Evolutionary conservation across 2,329 filamentous ascomycete species (phyloP).

Genomic region (Paraphoma chrysanthemicola): DNA sequence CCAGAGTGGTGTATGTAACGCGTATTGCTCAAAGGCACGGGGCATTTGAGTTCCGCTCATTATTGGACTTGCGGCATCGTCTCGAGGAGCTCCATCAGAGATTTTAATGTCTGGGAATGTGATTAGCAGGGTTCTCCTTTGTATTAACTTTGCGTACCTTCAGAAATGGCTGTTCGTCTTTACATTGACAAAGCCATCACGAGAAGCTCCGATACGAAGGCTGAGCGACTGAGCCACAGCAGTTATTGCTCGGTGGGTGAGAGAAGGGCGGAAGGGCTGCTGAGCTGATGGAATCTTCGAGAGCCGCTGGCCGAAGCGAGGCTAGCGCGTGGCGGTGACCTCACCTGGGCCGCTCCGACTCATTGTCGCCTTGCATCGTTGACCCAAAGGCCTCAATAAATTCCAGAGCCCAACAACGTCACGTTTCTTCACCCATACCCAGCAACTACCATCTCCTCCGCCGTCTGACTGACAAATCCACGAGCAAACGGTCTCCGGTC

Average conservation of each 20-base stretch:
- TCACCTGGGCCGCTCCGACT: conserved; percentile 23
- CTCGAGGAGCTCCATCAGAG: too few species aligned
- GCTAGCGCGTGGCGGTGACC: conserved; percentile 28
- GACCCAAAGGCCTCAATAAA: conserved; percentile 14
- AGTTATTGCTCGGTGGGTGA: conserved; percentile 4
- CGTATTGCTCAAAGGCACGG: too few species aligned
- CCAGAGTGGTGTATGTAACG: too few species aligned
- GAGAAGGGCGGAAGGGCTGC: conserved; percentile 26
- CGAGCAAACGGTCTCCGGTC: conserved; percentile 7
- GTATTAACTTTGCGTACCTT: too few species aligned
- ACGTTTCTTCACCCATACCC: conserved; percentile 5
- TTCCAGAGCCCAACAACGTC: conserved; percentile 11
- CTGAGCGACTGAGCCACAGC: conserved; percentile 6
- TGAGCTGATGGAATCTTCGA: conserved; percentile 23
- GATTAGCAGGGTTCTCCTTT: too few species aligned
- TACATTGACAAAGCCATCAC: not conserved
- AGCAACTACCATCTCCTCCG: not conserved
- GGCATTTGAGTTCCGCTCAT: too few species aligned
- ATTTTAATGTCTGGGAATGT: too few species aligned
- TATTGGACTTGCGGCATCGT: too few species aligned
- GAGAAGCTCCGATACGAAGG: not conserved
- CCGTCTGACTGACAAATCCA: conserved; percentile 14
- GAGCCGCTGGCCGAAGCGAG: conserved; percentile 20
- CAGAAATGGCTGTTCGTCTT: not conserved
- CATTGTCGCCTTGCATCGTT: conserved; percentile 19